Conservation (phyloP, 1,284 basidiomycete genomes). For the Apiotrichum veenhuisii region DNA sequence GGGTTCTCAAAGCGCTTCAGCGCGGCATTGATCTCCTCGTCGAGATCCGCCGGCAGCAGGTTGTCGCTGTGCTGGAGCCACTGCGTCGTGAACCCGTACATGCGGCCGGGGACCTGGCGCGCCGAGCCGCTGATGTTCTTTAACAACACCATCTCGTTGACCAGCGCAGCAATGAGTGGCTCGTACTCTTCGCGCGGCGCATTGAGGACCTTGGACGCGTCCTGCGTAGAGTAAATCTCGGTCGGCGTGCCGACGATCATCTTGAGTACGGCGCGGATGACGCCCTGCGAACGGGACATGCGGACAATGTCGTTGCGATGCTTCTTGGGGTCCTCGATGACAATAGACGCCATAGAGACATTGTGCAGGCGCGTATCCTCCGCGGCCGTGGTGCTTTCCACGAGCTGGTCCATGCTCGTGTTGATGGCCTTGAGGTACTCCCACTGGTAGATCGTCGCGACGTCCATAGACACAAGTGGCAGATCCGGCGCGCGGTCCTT, state of each 20-base stretch:
- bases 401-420: conserved; percentile 58
- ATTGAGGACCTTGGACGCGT: conserved; percentile 59
- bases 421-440: conserved; percentile 49
- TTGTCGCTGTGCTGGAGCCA: conserved; percentile 53
- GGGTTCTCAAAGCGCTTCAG: conserved; percentile 61
- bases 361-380: conserved; percentile 66
- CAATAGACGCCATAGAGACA: conserved; percentile 57
- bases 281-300: conserved; percentile 1
- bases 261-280: conserved; percentile 47
- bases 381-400: conserved; percentile 34
- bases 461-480: conserved; percentile 50
- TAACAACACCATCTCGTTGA: conserved; percentile 33
- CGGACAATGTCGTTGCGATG: background rate
- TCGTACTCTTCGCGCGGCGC: conserved; percentile 56
- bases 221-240: conserved; percentile 61
- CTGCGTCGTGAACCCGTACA: conserved; percentile 42
- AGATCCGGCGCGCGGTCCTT: conserved; percentile 25
- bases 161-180: conserved; percentile 51
- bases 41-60: conserved; percentile 59
- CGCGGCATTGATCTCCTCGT: conserved; percentile 59
- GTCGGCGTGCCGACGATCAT: conserved; percentile 70
- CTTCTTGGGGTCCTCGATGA: conserved; percentile 50
- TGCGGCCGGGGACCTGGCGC: conserved; percentile 17
- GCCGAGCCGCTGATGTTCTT: conserved; percentile 12
- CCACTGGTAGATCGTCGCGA: conserved; percentile 59